phyloP scores from a whole-genome alignment of 306 rosid species.

The Rosa multiflora region DNA sequence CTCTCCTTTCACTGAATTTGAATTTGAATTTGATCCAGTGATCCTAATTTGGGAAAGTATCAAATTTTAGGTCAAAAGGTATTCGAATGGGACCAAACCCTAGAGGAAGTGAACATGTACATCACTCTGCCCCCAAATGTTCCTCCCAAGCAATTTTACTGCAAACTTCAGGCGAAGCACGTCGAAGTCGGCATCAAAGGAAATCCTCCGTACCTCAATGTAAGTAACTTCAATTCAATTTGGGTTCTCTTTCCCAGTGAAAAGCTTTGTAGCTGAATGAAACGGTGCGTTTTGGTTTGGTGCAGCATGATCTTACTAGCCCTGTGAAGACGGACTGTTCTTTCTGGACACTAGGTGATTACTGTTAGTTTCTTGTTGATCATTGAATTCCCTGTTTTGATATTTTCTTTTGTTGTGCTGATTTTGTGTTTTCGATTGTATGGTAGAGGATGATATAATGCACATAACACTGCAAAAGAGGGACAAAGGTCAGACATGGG shows the following conservation, averaged over 20 bases:
- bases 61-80: conserved; percentile 62
- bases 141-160: conserved; percentile 73
- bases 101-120: conserved; percentile 88
- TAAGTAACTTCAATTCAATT: conserved; percentile 16
- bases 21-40: conserved; percentile 5
- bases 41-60: background rate
- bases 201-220: conserved; percentile 91
- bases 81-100: conserved; percentile 98
- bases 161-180: conserved; percentile 87
- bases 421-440: background rate
- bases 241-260: background rate
- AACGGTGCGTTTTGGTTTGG: background rate
- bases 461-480: conserved; percentile 94
- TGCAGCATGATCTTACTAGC: conserved; percentile 72
- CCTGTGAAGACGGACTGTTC: conserved; percentile 97
- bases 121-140: conserved; percentile 73
- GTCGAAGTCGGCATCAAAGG: conserved; percentile 93
- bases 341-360: conserved; percentile 89
- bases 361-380: background rate
- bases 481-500: conserved; percentile 97
- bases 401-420: background rate
- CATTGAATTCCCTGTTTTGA: background rate
- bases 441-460: conserved; percentile 92
- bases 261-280: background rate
- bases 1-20: background rate